phyloP scores from a whole-genome alignment of 2,329 filamentous ascomycete species.

The Hirsutella rhossiliensis region DNA sequence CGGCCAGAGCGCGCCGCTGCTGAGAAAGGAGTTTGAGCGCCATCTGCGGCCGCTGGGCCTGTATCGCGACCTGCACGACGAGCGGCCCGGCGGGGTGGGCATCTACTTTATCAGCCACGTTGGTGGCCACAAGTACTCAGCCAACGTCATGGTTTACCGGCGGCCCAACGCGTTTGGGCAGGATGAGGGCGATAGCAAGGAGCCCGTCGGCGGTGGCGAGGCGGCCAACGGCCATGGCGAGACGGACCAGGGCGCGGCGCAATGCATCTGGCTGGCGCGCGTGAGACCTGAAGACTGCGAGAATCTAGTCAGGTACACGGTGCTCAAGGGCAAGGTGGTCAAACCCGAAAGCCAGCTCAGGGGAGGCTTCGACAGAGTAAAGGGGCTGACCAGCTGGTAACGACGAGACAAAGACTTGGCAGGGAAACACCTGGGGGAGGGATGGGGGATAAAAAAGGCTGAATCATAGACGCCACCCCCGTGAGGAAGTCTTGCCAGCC shows the following conservation, averaged over 20 bases:
- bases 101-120: constrained; percentile 97
- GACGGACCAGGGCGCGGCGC: constrained; percentile 50
- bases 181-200: constrained; percentile 23
- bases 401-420: not conserved
- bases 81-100: constrained; percentile 80
- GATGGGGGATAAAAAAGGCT: no score
- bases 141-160: constrained; percentile 89
- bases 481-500: no score
- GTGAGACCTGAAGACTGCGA: constrained; percentile 83
- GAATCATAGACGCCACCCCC: no score
- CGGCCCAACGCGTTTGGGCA: constrained; percentile 45
- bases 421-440: no score
- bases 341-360: constrained; percentile 78
- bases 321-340: constrained; percentile 86
- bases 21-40: constrained; percentile 80
- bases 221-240: constrained; percentile 14
- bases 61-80: constrained; percentile 78
- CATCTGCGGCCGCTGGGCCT: constrained; percentile 77
- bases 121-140: constrained; percentile 91
- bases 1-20: constrained; percentile 80
- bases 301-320: constrained; percentile 78
- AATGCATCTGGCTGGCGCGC: constrained; percentile 87
- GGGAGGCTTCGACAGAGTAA: constrained; percentile 79
- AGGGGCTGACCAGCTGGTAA: constrained; percentile 78
- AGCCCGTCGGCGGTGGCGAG: constrained; percentile 3